Evolutionary conservation across 2,329 filamentous ascomycete species (phyloP).

Genomic region (Xylaria digitata): DNA sequence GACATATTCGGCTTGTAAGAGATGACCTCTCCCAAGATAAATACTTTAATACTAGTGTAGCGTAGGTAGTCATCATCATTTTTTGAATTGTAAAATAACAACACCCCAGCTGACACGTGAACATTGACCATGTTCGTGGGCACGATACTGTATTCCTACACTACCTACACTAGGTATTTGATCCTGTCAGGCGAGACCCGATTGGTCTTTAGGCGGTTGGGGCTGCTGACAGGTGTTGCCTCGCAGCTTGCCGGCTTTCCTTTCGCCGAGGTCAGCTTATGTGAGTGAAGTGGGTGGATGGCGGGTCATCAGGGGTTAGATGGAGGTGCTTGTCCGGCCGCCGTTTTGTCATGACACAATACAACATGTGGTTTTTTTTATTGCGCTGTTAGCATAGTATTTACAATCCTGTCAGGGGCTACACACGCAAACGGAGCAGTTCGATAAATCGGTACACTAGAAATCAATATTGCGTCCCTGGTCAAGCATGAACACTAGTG

Average conservation of each 20-base stretch:
- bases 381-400: background rate
- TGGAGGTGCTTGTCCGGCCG: background rate
- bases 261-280: slow-evolving; percentile 18
- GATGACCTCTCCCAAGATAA: background rate
- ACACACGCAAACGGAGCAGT: background rate
- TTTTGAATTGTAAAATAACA: slow-evolving; percentile 4
- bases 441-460: background rate
- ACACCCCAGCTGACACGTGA: background rate
- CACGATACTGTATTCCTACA: background rate
- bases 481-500: background rate
- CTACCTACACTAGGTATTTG: background rate
- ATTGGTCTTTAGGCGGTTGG: background rate
- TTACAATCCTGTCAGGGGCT: slow-evolving; percentile 9
- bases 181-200: background rate
- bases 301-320: slow-evolving; percentile 3
- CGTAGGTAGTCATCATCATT: no score
- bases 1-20: background rate
- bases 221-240: slow-evolving; percentile 19
- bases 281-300: background rate
- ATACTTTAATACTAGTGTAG: no score
- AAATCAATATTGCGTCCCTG: background rate
- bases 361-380: background rate
- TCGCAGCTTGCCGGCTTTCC: background rate
- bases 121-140: background rate
- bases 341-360: background rate